Conservation (phyloP, 352 stramenopile genomes). For the Phytophthora quininea region DNA sequence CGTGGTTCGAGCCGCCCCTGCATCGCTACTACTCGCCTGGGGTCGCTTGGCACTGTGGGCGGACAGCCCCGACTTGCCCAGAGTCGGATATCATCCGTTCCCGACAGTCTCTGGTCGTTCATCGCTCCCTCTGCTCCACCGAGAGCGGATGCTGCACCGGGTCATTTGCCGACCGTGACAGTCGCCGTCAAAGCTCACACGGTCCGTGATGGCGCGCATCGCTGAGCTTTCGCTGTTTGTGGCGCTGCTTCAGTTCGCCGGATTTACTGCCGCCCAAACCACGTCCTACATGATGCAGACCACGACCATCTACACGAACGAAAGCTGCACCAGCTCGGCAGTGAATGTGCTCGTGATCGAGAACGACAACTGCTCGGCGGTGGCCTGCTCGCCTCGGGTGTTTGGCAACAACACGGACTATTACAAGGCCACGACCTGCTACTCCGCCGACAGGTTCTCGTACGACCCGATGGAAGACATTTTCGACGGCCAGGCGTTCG, state of each 20-base stretch:
- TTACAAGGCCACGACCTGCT: slow-evolving; percentile 18
- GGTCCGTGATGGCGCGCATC: slow-evolving; percentile 5
- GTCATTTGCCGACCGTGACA: slow-evolving; percentile 7
- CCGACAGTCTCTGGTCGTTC: neutral
- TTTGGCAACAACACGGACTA: slow-evolving; percentile 23
- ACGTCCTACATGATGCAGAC: slow-evolving; percentile 31
- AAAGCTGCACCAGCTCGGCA: slow-evolving; percentile 14
- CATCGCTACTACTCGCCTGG: neutral
- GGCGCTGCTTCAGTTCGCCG: neutral
- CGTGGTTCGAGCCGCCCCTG: no score
- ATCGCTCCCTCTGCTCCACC: neutral
- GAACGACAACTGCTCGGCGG: slow-evolving; percentile 21
- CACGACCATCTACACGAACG: slow-evolving; percentile 22
- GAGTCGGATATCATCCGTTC: neutral
- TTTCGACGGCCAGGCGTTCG: slow-evolving; percentile 21
- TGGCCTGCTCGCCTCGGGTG: slow-evolving; percentile 8
- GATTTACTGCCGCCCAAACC: neutral
- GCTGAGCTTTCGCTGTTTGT: slow-evolving; percentile 2
- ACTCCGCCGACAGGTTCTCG: slow-evolving; percentile 22
- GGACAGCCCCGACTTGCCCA: neutral
- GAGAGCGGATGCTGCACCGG: neutral
- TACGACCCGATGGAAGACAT: slow-evolving; percentile 27
- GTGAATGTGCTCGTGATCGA: slow-evolving; percentile 21
- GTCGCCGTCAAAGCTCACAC: neutral
- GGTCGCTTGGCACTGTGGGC: neutral